phyloP scores from a whole-genome alignment of 2,329 filamentous ascomycete species.

The Fusarium paranaense region DNA sequence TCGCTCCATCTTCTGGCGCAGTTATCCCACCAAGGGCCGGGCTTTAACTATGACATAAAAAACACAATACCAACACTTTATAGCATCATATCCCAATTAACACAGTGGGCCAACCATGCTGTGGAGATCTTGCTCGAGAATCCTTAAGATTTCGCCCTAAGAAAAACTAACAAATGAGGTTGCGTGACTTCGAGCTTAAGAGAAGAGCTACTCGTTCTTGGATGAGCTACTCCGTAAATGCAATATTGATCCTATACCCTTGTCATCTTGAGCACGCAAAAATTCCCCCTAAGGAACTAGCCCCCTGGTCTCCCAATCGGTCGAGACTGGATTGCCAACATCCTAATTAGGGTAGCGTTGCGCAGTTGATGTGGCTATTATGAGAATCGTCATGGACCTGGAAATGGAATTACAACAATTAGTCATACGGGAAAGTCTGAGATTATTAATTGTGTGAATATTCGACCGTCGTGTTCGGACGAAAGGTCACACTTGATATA shows the following conservation, averaged over 20 bases:
- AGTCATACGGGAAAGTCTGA: not conserved
- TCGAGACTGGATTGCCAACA: not conserved
- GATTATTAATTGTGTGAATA: not conserved
- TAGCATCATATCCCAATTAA: no score
- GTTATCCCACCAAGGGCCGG: no score
- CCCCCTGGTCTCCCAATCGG: not conserved
- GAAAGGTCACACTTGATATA: not conserved
- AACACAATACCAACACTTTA: no score
- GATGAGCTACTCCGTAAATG: not conserved
- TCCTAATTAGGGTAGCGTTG: not conserved
- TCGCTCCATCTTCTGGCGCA: no score
- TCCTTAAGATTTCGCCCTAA: not conserved
- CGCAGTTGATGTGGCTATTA: not conserved
- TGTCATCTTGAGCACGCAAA: not conserved
- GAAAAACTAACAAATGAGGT: accelerated
- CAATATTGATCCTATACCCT: not conserved
- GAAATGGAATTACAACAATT: not conserved
- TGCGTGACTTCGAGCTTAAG: not conserved
- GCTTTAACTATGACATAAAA: no score
- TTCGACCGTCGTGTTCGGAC: not conserved
- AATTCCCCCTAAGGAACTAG: not conserved
- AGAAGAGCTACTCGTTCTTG: not conserved
- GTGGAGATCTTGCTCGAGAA: not conserved
- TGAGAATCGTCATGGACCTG: not conserved
- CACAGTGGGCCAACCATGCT: not conserved